These are phyloP conservation scores for Solanum dulcamara DNA, from an alignment of 257 asterid species.

Conservation along the genomic window DNA sequence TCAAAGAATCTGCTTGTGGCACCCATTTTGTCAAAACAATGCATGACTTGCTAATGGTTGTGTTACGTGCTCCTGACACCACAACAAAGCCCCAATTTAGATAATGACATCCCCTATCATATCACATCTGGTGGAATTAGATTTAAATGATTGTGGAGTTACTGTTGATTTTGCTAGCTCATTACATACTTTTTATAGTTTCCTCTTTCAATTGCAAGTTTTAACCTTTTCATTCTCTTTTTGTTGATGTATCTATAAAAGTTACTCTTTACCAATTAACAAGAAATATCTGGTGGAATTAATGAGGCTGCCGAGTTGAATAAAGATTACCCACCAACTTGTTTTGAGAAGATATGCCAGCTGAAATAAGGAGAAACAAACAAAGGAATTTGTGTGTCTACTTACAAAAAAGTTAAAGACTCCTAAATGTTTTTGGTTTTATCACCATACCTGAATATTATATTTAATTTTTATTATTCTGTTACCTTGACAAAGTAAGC, in stretches of 20 bases:
- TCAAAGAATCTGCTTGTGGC: neutral
- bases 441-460: neutral
- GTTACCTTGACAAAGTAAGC: neutral
- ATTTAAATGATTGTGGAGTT: neutral
- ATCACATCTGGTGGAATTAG: neutral
- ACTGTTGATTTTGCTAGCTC: neutral
- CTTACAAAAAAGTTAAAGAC: neutral
- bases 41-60: neutral
- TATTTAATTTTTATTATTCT: neutral
- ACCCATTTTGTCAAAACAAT: neutral
- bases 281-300: neutral
- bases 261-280: neutral
- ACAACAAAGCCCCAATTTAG: neutral
- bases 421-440: neutral
- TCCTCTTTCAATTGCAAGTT: neutral
- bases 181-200: neutral
- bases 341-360: neutral
- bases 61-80: neutral
- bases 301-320: neutral
- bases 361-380: neutral
- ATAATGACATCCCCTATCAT: neutral
- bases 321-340: neutral
- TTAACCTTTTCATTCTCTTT: neutral
- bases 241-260: neutral
- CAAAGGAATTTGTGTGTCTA: neutral